phyloP scores from a whole-genome alignment of 352 stramenopile genomes.

The Phytophthora nicotianae region DNA sequence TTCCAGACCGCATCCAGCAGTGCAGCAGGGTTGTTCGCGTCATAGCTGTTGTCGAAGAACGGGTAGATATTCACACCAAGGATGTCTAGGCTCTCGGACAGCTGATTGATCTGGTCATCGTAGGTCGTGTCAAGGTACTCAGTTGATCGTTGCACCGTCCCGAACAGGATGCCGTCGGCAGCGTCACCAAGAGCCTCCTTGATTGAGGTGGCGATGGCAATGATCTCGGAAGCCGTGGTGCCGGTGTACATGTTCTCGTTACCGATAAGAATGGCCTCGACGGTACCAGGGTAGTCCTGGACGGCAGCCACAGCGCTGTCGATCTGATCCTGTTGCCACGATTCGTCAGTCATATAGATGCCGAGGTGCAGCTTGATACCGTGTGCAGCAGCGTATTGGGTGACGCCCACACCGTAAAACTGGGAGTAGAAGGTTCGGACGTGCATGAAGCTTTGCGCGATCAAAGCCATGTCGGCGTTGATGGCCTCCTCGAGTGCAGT shows the following conservation, averaged over 20 bases:
- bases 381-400: slow-evolving; percentile 52
- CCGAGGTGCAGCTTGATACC: slow-evolving; percentile 67
- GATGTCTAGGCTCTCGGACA: slow-evolving; percentile 55
- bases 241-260: slow-evolving; percentile 56
- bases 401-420: slow-evolving; percentile 54
- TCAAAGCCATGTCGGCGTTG: slow-evolving; percentile 55
- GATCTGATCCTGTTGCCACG: slow-evolving; percentile 54
- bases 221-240: slow-evolving; percentile 43
- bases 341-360: slow-evolving; percentile 59
- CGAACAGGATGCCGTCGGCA: slow-evolving; percentile 53
- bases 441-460: slow-evolving; percentile 56
- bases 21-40: slow-evolving; percentile 44
- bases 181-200: slow-evolving; percentile 38
- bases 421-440: slow-evolving; percentile 70
- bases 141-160: slow-evolving; percentile 65
- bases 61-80: slow-evolving; percentile 72
- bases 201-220: slow-evolving; percentile 42
- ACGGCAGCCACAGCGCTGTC: slow-evolving; percentile 52
- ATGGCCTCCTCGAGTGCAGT: slow-evolving; percentile 40
- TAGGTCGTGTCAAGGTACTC: slow-evolving; percentile 57
- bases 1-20: slow-evolving; percentile 53
- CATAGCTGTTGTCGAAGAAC: slow-evolving; percentile 64
- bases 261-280: slow-evolving; percentile 63
- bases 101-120: slow-evolving; percentile 42
- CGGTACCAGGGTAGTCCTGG: slow-evolving; percentile 51